Evolutionary conservation across 495 filamentous ascomycete genomes (phyloP).

Genomic region (Aspergillus asperescens): DNA sequence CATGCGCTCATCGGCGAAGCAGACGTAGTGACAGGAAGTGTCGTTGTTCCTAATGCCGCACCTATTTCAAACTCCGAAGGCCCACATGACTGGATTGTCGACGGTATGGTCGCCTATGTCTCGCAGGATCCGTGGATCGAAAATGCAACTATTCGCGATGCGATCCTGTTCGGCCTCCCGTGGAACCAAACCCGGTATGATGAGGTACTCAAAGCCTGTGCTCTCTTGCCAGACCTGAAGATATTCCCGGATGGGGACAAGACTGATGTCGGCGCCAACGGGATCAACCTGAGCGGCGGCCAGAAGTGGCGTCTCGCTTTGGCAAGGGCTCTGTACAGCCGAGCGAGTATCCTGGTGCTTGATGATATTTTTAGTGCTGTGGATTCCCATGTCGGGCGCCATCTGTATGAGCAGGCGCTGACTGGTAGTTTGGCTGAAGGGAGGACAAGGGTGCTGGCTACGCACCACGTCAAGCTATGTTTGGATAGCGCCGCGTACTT

Average conservation of each 20-base stretch:
- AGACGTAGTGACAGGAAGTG: slow-evolving; percentile 42
- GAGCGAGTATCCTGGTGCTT: slow-evolving; percentile 71
- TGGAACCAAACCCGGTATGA: slow-evolving; percentile 58
- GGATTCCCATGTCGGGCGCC: slow-evolving; percentile 67
- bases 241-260: slow-evolving; percentile 68
- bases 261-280: slow-evolving; percentile 77
- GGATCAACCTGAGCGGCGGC: slow-evolving; percentile 78
- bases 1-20: slow-evolving; percentile 58
- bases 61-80: slow-evolving; percentile 14
- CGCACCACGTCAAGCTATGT: slow-evolving; percentile 73
- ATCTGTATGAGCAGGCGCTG: slow-evolving; percentile 70
- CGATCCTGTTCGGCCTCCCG: slow-evolving; percentile 69
- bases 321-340: slow-evolving; percentile 72
- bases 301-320: slow-evolving; percentile 79
- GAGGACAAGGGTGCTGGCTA: slow-evolving; percentile 73
- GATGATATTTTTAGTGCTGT: slow-evolving; percentile 79
- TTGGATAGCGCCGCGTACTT: slow-evolving; percentile 64
- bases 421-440: slow-evolving; percentile 62
- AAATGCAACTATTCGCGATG: slow-evolving; percentile 69
- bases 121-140: slow-evolving; percentile 85
- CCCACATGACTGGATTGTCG: slow-evolving; percentile 42
- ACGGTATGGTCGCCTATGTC: slow-evolving; percentile 66
- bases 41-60: slow-evolving; percentile 40
- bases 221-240: slow-evolving; percentile 66
- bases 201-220: slow-evolving; percentile 62